Percentiles rank a stretch among this genome's conserved stretches.
phyloP scores from a whole-genome alignment of 495 filamentous ascomycete genomes.

The Penicillium arizonense region DNA sequence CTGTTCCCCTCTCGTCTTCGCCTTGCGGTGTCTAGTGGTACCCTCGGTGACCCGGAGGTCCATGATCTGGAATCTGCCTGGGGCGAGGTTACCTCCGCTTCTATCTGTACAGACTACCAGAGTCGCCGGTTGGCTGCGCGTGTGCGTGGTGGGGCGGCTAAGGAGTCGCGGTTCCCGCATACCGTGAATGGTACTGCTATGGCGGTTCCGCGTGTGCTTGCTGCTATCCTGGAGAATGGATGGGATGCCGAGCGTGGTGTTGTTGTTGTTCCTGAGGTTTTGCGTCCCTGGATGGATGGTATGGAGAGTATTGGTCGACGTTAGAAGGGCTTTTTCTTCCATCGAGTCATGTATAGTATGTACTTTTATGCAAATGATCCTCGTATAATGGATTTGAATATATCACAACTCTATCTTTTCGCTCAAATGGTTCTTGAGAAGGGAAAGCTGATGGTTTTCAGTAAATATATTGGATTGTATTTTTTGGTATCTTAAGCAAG shows the following conservation, averaged over 20 bases:
- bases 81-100: constrained; percentile 90
- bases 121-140: constrained; percentile 75
- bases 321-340: not conserved
- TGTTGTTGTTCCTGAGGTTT: constrained; percentile 71
- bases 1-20: constrained; percentile 80
- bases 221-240: constrained; percentile 89
- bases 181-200: constrained; percentile 95
- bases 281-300: constrained; percentile 82
- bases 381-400: not conserved
- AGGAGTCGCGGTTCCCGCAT: constrained; percentile 62
- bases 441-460: no score
- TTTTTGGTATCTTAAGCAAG: not conserved
- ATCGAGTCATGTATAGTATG: constrained; percentile 12
- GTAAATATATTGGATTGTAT: not conserved
- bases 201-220: constrained; percentile 85
- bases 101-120: constrained; percentile 95
- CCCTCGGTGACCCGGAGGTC: constrained; percentile 4
- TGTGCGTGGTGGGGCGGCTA: constrained; percentile 43
- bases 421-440: not conserved
- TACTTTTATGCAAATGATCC: not conserved
- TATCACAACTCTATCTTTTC: not conserved
- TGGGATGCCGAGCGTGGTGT: constrained; percentile 67
- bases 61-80: constrained; percentile 69
- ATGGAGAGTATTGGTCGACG: constrained; percentile 55
- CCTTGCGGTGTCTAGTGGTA: not conserved